A percentile compares a stretch with the other conserved stretches of the same genome.
phyloP scores from a whole-genome alignment of 495 filamentous ascomycete species.

The Hyphodiscus hymeniophilus region DNA sequence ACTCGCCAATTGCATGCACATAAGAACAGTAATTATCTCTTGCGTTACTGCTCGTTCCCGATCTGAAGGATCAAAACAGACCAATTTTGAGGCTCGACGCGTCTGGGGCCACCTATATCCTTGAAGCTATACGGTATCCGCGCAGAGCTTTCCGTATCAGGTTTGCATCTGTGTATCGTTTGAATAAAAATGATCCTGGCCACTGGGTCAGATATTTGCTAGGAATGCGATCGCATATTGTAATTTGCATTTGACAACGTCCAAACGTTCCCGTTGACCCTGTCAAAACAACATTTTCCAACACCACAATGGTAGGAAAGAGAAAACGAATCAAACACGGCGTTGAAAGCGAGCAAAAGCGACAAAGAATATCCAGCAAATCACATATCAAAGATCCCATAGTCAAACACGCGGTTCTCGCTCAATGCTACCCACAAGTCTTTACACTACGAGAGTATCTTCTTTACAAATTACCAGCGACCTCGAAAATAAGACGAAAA shows the following conservation, averaged over 20 bases:
- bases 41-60: too few relatives aligned
- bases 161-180: too few relatives aligned
- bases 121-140: too few relatives aligned
- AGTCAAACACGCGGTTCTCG: constrained; percentile 59
- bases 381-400: constrained; percentile 5
- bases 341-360: constrained; percentile 3
- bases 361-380: constrained; percentile 1
- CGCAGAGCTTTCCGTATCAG: too few relatives aligned
- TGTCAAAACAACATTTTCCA: background rate
- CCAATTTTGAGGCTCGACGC: too few relatives aligned
- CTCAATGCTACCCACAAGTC: constrained; percentile 62
- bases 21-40: too few relatives aligned
- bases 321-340: constrained; percentile 24
- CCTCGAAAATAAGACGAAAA: constrained; percentile 36
- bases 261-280: too few relatives aligned
- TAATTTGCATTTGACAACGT: too few relatives aligned
- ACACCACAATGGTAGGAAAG: constrained; percentile 14
- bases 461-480: constrained; percentile 35
- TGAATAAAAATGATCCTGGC: background rate
- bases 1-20: too few relatives aligned
- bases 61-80: too few relatives aligned
- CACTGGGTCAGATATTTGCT: background rate
- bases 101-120: too few relatives aligned
- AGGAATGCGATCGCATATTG: too few relatives aligned
- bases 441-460: constrained; percentile 67